phyloP scores from a whole-genome alignment of 352 stramenopile species.

The Globisporangium cylindrosporum region DNA sequence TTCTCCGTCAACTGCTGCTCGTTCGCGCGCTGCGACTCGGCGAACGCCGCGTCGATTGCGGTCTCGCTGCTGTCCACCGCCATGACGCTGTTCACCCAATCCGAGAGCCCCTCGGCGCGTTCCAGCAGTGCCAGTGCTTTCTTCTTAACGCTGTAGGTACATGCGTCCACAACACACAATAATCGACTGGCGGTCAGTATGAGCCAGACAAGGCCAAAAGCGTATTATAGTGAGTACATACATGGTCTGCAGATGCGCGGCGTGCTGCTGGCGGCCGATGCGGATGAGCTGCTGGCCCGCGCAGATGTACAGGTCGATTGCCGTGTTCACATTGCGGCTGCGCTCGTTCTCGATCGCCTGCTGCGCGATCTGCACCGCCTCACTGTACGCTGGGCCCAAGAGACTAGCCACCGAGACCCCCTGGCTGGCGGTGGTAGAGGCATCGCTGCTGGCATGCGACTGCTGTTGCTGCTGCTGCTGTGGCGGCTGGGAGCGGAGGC shows the following conservation, averaged over 20 bases:
- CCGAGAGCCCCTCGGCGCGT: slow-evolving; percentile 64
- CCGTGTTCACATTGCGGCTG: slow-evolving; percentile 50
- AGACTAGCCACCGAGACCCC: slow-evolving; percentile 33
- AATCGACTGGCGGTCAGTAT: background rate
- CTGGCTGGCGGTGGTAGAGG: slow-evolving; percentile 3
- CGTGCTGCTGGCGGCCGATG: slow-evolving; percentile 57
- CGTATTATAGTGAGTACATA: slow-evolving; percentile 16
- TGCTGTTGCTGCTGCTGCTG: background rate
- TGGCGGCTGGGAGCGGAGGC: background rate
- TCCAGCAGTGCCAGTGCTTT: slow-evolving; percentile 78
- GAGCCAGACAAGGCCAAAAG: background rate
- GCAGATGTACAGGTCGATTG: slow-evolving; percentile 70
- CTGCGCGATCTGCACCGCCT: slow-evolving; percentile 60
- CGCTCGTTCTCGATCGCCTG: slow-evolving; percentile 71
- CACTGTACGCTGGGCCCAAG: slow-evolving; percentile 56
- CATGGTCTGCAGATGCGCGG: slow-evolving; percentile 70
- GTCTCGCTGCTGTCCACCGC: slow-evolving; percentile 28
- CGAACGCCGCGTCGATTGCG: slow-evolving; percentile 40
- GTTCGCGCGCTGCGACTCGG: slow-evolving; percentile 40
- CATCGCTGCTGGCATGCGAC: background rate
- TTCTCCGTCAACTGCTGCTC: slow-evolving; percentile 51
- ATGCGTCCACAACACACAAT: background rate
- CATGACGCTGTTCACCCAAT: slow-evolving; percentile 53
- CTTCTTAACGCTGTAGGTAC: slow-evolving; percentile 42
- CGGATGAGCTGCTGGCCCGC: slow-evolving; percentile 66